phyloP scores from a whole-genome alignment of 2,329 filamentous ascomycete genomes.

The Coleophoma crateriformis region DNA sequence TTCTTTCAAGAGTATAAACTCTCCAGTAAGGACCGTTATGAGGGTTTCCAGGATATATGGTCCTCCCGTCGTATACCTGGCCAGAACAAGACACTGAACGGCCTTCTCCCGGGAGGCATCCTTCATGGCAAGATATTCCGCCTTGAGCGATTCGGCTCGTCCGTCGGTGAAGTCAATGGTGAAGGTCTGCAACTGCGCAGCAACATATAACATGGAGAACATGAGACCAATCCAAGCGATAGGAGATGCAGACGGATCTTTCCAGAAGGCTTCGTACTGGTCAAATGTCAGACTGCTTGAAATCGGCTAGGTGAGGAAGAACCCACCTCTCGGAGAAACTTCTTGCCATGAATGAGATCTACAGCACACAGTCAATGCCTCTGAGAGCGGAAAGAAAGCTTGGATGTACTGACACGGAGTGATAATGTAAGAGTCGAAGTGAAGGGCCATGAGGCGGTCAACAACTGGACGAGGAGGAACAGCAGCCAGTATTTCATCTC shows the following conservation, averaged over 20 bases:
- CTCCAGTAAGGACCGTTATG: constrained; percentile 15
- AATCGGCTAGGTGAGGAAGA: constrained; percentile 12
- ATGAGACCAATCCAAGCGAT: constrained; percentile 19
- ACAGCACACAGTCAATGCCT: too few species aligned
- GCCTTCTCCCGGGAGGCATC: constrained; percentile 22
- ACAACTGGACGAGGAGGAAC: constrained; percentile 21
- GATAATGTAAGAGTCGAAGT: constrained; percentile 21
- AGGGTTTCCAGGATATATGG: constrained; percentile 23
- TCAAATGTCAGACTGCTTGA: constrained; percentile 18
- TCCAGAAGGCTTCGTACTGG: constrained; percentile 21
- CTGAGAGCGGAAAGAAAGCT: too few species aligned
- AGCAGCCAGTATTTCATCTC: constrained; percentile 23
- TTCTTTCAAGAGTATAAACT: constrained; percentile 19
- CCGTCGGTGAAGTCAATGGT: constrained; percentile 16
- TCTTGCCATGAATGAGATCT: constrained; percentile 12
- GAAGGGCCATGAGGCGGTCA: constrained; percentile 20
- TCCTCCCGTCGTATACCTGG: constrained; percentile 20
- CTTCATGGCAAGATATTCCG: constrained; percentile 19
- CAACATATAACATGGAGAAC: constrained; percentile 18
- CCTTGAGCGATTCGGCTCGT: constrained; percentile 18
- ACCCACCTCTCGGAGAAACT: constrained; percentile 23
- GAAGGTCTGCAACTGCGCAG: constrained; percentile 20
- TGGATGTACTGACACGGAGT: constrained; percentile 4
- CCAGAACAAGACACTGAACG: constrained; percentile 24
- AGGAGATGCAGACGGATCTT: constrained; percentile 15